Conservation (phyloP, 176 grass and related monocot genomes). For the Oryza officinalis region DNA sequence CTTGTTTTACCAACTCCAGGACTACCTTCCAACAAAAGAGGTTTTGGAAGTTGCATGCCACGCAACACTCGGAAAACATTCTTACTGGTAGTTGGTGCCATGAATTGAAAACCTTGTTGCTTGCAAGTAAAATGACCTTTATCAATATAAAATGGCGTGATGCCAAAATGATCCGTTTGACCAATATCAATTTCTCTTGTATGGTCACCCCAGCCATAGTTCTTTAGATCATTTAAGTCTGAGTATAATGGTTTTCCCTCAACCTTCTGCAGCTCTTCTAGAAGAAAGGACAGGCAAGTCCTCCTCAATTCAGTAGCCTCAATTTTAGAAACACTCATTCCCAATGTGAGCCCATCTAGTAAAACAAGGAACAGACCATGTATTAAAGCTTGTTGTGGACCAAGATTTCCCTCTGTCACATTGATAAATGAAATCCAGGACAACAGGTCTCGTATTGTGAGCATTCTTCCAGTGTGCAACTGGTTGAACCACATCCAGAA, state of each 20-base stretch:
- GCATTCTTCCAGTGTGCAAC: conserved; percentile 66
- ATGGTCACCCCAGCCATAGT: conserved; percentile 81
- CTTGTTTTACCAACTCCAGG: conserved; percentile 98
- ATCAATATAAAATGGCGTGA: conserved; percentile 72
- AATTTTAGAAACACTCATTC: conserved; percentile 58
- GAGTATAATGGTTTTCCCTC: conserved; percentile 41
- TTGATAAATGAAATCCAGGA: conserved; percentile 95
- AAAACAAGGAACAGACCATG: conserved; percentile 89
- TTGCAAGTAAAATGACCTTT: conserved; percentile 66
- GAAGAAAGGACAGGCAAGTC: conserved; percentile 62
- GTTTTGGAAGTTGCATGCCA: conserved; percentile 87
- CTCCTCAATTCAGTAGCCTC: conserved; percentile 71
- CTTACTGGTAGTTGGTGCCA: conserved; percentile 78
- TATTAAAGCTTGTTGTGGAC: conserved; percentile 65
- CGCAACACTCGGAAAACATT: conserved; percentile 89
- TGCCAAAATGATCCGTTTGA: conserved; percentile 63
- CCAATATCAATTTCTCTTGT: conserved; percentile 37
- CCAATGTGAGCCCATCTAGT: conserved; percentile 91
- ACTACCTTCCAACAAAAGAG: conserved; percentile 95
- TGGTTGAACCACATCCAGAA: conserved; percentile 99
- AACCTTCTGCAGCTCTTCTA: conserved; percentile 63
- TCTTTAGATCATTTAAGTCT: conserved; percentile 50
- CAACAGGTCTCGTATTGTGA: conserved; percentile 81
- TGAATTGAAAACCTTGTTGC: conserved; percentile 62
- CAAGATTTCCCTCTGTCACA: conserved; percentile 61